These are phyloP conservation scores for Aureobasidium melanogenum DNA, from an alignment of 2,329 filamentous ascomycete genomes.

Conservation along the genomic window DNA sequence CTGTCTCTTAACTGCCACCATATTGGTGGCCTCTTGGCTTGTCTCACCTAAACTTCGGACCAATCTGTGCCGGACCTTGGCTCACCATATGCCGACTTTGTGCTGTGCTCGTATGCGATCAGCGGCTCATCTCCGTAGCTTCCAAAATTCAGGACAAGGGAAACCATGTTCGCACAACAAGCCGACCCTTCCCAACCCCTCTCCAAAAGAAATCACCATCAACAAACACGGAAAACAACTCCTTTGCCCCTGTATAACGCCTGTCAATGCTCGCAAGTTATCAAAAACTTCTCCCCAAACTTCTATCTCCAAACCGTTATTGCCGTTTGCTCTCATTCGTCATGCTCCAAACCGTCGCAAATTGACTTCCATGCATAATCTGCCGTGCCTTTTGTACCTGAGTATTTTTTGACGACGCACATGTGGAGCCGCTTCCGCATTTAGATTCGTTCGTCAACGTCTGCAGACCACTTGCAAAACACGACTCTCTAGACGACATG, in stretches of 20 bases:
- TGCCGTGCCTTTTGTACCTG: not conserved
- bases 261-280: not conserved
- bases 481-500: not conserved
- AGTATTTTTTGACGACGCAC: not conserved
- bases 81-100: not conserved
- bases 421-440: not conserved
- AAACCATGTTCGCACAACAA: slow-evolving; percentile 1
- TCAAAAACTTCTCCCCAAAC: not conserved
- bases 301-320: not conserved
- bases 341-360: not conserved
- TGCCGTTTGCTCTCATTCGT: not conserved
- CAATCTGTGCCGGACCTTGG: not conserved
- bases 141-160: not conserved
- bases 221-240: not conserved
- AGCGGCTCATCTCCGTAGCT: not conserved
- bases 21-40: not conserved
- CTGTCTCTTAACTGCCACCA: not conserved
- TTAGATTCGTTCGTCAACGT: not conserved
- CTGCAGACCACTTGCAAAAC: not conserved
- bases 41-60: not conserved
- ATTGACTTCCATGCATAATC: not conserved
- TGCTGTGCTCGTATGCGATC: not conserved
- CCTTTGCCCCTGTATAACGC: slow-evolving; percentile 5
- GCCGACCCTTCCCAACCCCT: not conserved
- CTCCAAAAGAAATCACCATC: not conserved